Evolutionary conservation across 2,329 filamentous ascomycete species (phyloP).

Genomic region (Aphanocladium album): DNA sequence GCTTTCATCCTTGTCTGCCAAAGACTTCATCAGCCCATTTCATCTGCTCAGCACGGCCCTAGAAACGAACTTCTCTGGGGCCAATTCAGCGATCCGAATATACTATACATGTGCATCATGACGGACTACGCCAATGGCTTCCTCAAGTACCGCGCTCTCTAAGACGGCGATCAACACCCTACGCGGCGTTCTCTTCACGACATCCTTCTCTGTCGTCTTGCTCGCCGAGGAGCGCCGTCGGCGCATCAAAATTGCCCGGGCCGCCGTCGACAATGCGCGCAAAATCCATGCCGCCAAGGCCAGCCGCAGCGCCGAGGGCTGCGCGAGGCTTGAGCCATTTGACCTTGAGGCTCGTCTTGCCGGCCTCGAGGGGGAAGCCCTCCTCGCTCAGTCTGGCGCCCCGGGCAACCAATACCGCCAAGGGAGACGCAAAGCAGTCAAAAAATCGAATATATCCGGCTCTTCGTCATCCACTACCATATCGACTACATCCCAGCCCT

Average conservation of each 20-base stretch:
- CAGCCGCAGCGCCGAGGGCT: constrained; percentile 24
- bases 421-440: constrained; percentile 16
- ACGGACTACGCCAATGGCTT: constrained; percentile 35
- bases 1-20: background rate
- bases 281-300: constrained; percentile 40
- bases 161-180: constrained; percentile 52
- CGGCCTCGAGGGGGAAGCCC: constrained; percentile 22
- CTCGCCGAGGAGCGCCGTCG: constrained; percentile 54
- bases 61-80: background rate
- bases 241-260: constrained; percentile 45
- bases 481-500: background rate
- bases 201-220: constrained; percentile 51
- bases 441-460: background rate
- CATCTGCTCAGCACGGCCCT: background rate
- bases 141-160: constrained; percentile 46
- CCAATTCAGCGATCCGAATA: background rate
- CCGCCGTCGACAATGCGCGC: constrained; percentile 48
- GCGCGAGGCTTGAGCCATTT: constrained; percentile 22
- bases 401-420: constrained; percentile 25
- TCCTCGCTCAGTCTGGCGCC: constrained; percentile 15
- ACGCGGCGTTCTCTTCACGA: constrained; percentile 51
- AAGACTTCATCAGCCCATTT: constrained; percentile 7
- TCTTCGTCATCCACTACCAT: background rate
- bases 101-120: background rate
- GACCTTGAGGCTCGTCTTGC: constrained; percentile 17